Conservation (phyloP, 2,329 filamentous ascomycete genomes). For the Orbilia brochopaga region DNA sequence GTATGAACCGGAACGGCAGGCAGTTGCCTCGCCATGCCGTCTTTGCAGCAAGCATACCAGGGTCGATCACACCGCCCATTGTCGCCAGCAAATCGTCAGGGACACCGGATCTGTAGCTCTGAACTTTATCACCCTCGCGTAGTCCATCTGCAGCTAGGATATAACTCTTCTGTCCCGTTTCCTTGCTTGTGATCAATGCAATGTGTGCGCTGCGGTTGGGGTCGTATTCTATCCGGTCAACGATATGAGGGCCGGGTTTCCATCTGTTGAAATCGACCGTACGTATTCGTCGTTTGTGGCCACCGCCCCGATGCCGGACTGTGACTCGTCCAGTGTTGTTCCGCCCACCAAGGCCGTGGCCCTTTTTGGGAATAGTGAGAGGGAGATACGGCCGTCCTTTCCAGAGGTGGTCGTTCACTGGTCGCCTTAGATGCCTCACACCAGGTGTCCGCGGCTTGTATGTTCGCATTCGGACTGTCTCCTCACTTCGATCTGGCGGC, state of each 20-base stretch:
- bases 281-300: conserved; percentile 87
- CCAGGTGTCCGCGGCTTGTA: conserved; percentile 95
- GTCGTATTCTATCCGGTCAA: conserved; percentile 96
- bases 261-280: conserved; percentile 86
- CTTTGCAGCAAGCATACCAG: conserved; percentile 91
- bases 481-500: conserved; percentile 53
- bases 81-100: conserved; percentile 82
- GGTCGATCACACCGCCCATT: conserved; percentile 92
- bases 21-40: conserved; percentile 96
- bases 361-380: conserved; percentile 89
- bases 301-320: conserved; percentile 89
- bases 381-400: conserved; percentile 83
- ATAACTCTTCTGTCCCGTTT: conserved; percentile 79
- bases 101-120: conserved; percentile 90
- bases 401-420: conserved; percentile 96
- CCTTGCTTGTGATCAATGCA: conserved; percentile 77
- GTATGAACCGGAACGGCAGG: conserved; percentile 92
- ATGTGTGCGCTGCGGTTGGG: conserved; percentile 92
- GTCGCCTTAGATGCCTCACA: conserved; percentile 85
- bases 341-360: conserved; percentile 87
- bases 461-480: conserved; percentile 69
- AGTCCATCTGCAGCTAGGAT: conserved; percentile 95
- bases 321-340: conserved; percentile 87
- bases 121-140: conserved; percentile 85
- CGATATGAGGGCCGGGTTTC: conserved; percentile 78